Conservation (phyloP, 2,329 filamentous ascomycete species). For the Penicillium hordei region DNA sequence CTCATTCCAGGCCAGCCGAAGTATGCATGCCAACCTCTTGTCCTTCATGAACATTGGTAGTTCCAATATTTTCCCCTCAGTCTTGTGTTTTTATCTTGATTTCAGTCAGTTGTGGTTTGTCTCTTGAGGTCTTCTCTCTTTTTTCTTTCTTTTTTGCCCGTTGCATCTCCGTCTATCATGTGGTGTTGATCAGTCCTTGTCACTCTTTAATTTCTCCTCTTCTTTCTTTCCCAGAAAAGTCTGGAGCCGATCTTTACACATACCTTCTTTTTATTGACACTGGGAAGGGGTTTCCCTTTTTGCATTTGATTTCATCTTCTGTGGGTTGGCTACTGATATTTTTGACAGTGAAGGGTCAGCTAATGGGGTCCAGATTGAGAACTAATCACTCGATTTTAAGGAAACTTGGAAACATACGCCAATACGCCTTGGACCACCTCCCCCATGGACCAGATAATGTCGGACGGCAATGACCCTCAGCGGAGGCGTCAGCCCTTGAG, state of each 20-base stretch:
- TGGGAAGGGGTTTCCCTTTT: not conserved
- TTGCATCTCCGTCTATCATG: not conserved
- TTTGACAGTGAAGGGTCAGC: not conserved
- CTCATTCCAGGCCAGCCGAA: slow-evolving; percentile 6
- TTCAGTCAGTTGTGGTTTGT: not conserved
- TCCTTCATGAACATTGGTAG: not conserved
- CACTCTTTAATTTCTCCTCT: not conserved
- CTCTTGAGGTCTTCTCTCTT: not conserved
- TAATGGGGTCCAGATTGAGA: not conserved
- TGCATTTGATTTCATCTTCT: not conserved
- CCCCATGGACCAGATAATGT: slow-evolving; percentile 17
- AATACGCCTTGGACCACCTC: not conserved
- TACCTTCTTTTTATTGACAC: not conserved
- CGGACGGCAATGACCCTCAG: slow-evolving; percentile 18
- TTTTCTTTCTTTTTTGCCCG: not conserved
- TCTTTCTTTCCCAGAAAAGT: not conserved
- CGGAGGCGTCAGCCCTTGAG: slow-evolving; percentile 23
- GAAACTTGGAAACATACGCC: not conserved
- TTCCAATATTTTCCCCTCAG: not conserved
- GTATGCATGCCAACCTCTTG: slow-evolving; percentile 5
- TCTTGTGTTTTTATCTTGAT: not conserved
- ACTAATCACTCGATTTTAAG: not conserved
- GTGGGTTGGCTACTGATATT: not conserved
- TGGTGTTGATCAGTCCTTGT: slow-evolving; percentile 8
- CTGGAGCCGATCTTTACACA: slow-evolving; percentile 22